Evolutionary conservation across 306 rosid species (phyloP), one percentile per base, ranked within the genome.

Genomic region (Canavalia gladiata): DNA sequence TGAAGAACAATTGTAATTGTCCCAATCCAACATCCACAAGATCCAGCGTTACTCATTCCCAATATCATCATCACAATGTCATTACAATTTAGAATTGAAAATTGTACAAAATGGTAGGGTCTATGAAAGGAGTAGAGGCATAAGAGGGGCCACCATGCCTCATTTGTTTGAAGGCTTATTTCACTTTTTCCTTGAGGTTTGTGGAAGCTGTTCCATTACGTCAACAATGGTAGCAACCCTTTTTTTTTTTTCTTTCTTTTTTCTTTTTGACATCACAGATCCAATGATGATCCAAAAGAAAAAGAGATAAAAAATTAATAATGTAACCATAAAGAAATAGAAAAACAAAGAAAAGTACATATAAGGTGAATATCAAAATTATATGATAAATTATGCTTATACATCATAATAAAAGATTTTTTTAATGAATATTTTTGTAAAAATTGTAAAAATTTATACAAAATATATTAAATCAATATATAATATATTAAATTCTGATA

Each of bases 81-180:
- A 68, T 25, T 65, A 81, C 86, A 58, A 87, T 81, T 59, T 28
- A 66, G 45, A 62, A 43, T 41, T 66, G 49, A 66, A 39, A 59
- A 81, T 78, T 81, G 79, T 78, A 83, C 67, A 18, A 84, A 77
- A 82, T 85, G 86, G 92, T 84, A 87, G 92, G 89, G 88, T 79
- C 85, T 82, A 81, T 54, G 79, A 78, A 81, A 70, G 35, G 84
- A 68, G 62, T 62, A 81, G 70, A 70, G 71, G 58, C 70, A 9
- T 64, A 64, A 25, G 33, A 42, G 72, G 72, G 72, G 18, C 54
- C 73, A 68, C 55, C 55, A 66, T 66, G 4, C 72, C 35, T 66
- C 58, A 42, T 66, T 66, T 45, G 55, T 28, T 18, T 43, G 25
- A 45, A 9, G 3, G 8, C 4, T 68, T 68, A 43, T 25, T 68